Percentiles rank a stretch among this genome's conserved stretches.
Conservation (phyloP, 257 asterid genomes). For the Jasminum sambac region DNA sequence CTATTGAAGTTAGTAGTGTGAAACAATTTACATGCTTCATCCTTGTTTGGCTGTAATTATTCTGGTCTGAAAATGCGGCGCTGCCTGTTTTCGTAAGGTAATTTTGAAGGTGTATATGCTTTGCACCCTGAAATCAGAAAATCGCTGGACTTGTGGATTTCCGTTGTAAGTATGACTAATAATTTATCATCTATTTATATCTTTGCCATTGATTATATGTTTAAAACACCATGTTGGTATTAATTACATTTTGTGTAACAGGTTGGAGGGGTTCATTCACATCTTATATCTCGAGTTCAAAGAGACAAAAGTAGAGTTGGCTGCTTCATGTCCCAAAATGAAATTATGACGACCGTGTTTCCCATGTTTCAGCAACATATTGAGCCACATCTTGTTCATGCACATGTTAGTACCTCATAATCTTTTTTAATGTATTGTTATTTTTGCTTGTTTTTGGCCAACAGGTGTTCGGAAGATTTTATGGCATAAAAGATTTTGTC, state of each 20-base stretch:
- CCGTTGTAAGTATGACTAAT: conserved; percentile 75
- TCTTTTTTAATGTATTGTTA: conserved; percentile 5
- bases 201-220: conserved; percentile 32
- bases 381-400: conserved; percentile 99
- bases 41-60: conserved; percentile 7
- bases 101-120: conserved; percentile 98
- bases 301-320: conserved; percentile 95
- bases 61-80: not conserved
- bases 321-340: conserved; percentile 87
- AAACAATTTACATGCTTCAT: conserved; percentile 7
- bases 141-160: conserved; percentile 93
- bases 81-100: conserved; percentile 53
- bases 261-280: conserved; percentile 99
- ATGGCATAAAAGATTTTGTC: conserved; percentile 16
- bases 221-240: conserved; percentile 21
- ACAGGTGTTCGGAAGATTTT: conserved; percentile 2
- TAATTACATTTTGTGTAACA: conserved; percentile 41
- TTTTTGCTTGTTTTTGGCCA: not conserved
- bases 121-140: conserved; percentile 93
- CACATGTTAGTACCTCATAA: conserved; percentile 68
- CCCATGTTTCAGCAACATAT: conserved; percentile 99
- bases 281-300: conserved; percentile 95
- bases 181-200: conserved; percentile 41
- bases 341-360: conserved; percentile 90
- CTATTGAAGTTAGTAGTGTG: conserved; percentile 16